phyloP scores from a whole-genome alignment of 768 basidiomycete species.

The Macrolepiota fuliginosa region DNA sequence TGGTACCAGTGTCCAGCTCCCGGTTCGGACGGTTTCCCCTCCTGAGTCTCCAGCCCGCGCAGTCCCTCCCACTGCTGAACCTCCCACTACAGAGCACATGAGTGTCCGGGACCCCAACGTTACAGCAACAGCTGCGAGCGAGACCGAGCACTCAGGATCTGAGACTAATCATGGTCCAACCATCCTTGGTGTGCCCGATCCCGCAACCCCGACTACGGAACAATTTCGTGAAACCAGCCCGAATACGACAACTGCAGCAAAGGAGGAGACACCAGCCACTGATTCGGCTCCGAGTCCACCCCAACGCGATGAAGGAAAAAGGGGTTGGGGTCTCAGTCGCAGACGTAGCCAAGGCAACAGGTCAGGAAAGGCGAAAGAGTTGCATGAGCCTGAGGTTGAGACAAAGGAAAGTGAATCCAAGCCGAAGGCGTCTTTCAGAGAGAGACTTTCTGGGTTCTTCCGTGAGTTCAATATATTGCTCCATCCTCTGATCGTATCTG shows the following conservation, averaged over 20 bases:
- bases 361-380: not conserved
- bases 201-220: not conserved
- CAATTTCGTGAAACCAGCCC: not conserved
- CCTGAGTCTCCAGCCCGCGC: not conserved
- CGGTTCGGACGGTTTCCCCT: not conserved
- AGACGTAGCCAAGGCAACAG: not conserved
- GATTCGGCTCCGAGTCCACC: not conserved
- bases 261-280: not conserved
- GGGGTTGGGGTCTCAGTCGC: not conserved
- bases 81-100: not conserved
- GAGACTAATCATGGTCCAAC: not conserved
- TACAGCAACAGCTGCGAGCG: too few species aligned
- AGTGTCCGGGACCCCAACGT: not conserved
- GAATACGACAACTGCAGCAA: not conserved
- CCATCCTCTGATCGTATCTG: not conserved
- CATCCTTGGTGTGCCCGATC: not conserved
- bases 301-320: not conserved
- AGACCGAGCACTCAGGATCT: not conserved
- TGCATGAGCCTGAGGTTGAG: not conserved
- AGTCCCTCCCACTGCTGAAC: not conserved
- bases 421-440: not conserved
- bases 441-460: not conserved
- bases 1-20: not conserved
- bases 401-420: not conserved
- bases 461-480: not conserved